Percentiles rank a stretch among this genome's conserved stretches.
Evolutionary conservation across 2,329 filamentous ascomycete species (phyloP).

Genomic region (Achaetomium macrosporum): DNA sequence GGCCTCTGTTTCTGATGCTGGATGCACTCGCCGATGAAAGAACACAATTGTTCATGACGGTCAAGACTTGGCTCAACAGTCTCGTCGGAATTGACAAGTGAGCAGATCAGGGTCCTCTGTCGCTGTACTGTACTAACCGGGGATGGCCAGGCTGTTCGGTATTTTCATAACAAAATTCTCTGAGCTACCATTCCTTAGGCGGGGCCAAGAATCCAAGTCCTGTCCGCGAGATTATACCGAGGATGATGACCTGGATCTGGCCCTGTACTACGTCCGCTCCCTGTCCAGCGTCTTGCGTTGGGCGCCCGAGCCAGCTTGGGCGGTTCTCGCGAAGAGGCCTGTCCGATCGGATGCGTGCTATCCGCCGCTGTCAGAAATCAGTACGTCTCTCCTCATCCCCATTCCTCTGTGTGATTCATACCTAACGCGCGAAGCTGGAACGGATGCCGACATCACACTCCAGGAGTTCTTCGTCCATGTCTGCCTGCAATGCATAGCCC

Average conservation of each 20-base stretch:
- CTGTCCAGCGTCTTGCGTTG: slow-evolving; percentile 66
- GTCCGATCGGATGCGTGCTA: slow-evolving; percentile 43
- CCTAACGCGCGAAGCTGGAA: slow-evolving; percentile 39
- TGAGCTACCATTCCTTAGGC: slow-evolving; percentile 47
- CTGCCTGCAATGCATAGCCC: slow-evolving; percentile 57
- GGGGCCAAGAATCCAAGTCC: slow-evolving; percentile 24
- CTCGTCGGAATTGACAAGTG: slow-evolving; percentile 59
- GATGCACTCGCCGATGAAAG: slow-evolving; percentile 70
- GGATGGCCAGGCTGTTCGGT: slow-evolving; percentile 48
- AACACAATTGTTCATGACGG: slow-evolving; percentile 68
- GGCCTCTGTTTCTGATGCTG: slow-evolving; percentile 74
- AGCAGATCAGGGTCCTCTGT: slow-evolving; percentile 14
- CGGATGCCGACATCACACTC: slow-evolving; percentile 52
- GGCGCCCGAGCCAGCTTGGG: slow-evolving; percentile 64
- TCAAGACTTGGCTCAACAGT: slow-evolving; percentile 73
- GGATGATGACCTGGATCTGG: slow-evolving; percentile 68
- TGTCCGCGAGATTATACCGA: slow-evolving; percentile 37
- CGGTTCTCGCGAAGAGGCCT: slow-evolving; percentile 59
- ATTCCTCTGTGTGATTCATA: slow-evolving; percentile 12
- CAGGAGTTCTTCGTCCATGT: slow-evolving; percentile 64
- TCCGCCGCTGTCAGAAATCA: slow-evolving; percentile 39
- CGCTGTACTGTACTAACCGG: slow-evolving; percentile 15
- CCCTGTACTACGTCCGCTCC: slow-evolving; percentile 70
- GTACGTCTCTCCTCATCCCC: slow-evolving; percentile 39
- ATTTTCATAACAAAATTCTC: slow-evolving; percentile 55